Evolutionary conservation across 805 yeast species (phyloP), one percentile per base, ranked within the genome.

Genomic region (Saitoella complicata): DNA sequence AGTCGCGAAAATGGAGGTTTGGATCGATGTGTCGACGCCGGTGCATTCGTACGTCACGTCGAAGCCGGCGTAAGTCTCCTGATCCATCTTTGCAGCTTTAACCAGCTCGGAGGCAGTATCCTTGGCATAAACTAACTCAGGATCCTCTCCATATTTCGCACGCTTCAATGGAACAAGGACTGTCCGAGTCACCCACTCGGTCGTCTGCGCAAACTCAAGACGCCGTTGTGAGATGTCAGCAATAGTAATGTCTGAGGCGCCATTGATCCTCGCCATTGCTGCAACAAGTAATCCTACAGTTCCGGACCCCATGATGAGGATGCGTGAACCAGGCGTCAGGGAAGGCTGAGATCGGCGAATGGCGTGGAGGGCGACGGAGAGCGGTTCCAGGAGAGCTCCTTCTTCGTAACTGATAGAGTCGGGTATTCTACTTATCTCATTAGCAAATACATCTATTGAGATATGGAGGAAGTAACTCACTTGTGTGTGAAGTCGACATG

Each of bases 311-410:
- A 78, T 76, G 1, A 82, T 80, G 35, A 73, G 75, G 13, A 79
- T 80, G 13, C 66, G 60, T 46, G 77, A 80, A 46, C 85, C 86
- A 21, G 21, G 21, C 21, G 21, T 21, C 55, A 76, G 75, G 32
- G 60, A 65, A 41, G 77, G 64, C 34, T 62, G 63, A 2, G 77
- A 82, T 40, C 74, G 63, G 54, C 75, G 76, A 41, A 74, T 67
- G 3, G 87, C 82, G 57, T 83, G 93, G 2, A 80, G 83, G 38
- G 80, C 93, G 44, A 82, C 93, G n/a, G 82, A 69, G 56, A 82
- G 65, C 30, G 94, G 93, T 62, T 82, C 94, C 34, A 78, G 80
- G 57, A 81, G 60, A 0, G 93, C 91, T 51, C 88, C 93, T 63
- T 79, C 76, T 56, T 80, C 88, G 42, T 75, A 70, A 2, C 80